Evolutionary conservation across 805 yeast genomes (phyloP).

Genomic region (Lachancea meyersii): DNA sequence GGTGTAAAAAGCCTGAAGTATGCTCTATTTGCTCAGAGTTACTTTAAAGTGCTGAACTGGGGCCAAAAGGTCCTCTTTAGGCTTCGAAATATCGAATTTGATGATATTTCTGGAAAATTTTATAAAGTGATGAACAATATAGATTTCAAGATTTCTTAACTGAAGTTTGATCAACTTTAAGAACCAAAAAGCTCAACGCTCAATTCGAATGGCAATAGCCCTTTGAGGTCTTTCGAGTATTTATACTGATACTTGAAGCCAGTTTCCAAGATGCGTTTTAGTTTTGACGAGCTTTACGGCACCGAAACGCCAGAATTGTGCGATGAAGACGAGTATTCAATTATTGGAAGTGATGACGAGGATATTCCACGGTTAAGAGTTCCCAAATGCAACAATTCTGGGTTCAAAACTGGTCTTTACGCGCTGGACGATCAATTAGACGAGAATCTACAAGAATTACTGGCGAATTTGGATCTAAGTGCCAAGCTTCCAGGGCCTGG

Average conservation of each 20-base stretch:
- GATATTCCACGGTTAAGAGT: slow-evolving; percentile 17
- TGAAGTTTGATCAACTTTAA: not conserved
- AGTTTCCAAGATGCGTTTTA: slow-evolving; percentile 13
- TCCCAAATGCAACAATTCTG: slow-evolving; percentile 9
- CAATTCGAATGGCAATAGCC: too few species aligned
- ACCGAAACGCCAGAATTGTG: slow-evolving; percentile 10
- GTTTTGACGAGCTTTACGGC: slow-evolving; percentile 15
- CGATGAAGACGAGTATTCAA: slow-evolving; percentile 10
- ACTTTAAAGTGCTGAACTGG: not conserved
- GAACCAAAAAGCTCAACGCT: too few species aligned
- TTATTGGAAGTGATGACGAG: slow-evolving; percentile 16
- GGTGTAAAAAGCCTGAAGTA: not conserved
- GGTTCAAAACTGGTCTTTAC: not conserved
- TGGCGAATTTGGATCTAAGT: slow-evolving; percentile 13
- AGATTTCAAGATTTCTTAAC: too few species aligned
- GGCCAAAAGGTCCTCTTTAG: not conserved
- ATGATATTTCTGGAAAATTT: slow-evolving; percentile 1
- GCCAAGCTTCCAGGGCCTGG: slow-evolving; percentile 14
- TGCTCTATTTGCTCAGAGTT: not conserved
- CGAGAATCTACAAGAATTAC: slow-evolving; percentile 12
- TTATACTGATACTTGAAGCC: not conserved
- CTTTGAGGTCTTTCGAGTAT: not conserved
- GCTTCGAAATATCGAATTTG: not conserved
- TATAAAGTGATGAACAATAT: too few species aligned
- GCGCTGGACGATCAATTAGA: slow-evolving; percentile 10